Percentiles rank a stretch among this genome's conserved stretches.
Conservation (phyloP, 768 basidiomycete genomes). For the Suillus sp. region DNA sequence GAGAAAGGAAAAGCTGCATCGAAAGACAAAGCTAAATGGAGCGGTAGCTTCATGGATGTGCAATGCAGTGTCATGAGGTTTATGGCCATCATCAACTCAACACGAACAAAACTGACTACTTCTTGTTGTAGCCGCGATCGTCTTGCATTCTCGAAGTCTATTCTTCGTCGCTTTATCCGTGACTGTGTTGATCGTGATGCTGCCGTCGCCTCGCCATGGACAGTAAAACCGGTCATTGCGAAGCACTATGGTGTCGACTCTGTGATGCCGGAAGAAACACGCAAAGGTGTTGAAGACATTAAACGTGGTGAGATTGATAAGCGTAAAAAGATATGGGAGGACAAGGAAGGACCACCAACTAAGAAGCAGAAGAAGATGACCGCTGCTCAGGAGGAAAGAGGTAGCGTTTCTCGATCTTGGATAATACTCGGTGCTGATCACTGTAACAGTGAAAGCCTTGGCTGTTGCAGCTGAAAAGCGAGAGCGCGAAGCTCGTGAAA, state of each 20-base stretch:
- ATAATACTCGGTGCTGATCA: constrained; percentile 13
- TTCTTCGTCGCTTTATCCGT: constrained; percentile 92
- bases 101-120: constrained; percentile 9
- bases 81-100: constrained; percentile 24
- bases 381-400: constrained; percentile 73
- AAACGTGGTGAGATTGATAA: constrained; percentile 92
- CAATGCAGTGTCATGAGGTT: constrained; percentile 81
- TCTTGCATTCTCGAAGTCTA: constrained; percentile 94
- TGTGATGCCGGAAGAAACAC: constrained; percentile 84
- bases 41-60: constrained; percentile 83
- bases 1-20: constrained; percentile 57
- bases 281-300: constrained; percentile 74
- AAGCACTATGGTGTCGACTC: constrained; percentile 82
- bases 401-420: constrained; percentile 38
- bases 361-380: constrained; percentile 84
- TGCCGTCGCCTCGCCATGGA: constrained; percentile 94
- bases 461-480: constrained; percentile 55
- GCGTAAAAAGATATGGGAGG: constrained; percentile 88
- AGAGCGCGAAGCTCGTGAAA: constrained; percentile 71
- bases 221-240: constrained; percentile 85
- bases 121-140: constrained; percentile 77
- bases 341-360: constrained; percentile 78
- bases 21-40: constrained; percentile 65
- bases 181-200: constrained; percentile 94
- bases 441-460: constrained; percentile 30